These are phyloP conservation scores for Bruguiera hainesii DNA, from an alignment of 441 rosid genomes.

Conservation along the genomic window DNA sequence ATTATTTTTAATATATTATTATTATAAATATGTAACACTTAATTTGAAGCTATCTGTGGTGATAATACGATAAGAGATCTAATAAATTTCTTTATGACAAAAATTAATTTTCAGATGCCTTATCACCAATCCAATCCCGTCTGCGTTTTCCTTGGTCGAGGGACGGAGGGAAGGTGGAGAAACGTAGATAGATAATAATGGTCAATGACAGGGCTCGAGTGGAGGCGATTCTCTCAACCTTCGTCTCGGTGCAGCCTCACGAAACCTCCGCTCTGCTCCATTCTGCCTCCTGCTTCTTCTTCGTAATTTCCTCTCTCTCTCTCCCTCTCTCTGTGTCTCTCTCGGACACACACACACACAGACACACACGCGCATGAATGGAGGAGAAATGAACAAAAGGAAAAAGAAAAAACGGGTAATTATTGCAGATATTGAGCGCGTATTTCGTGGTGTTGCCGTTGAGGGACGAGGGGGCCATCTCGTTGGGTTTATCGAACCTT, in stretches of 20 bases:
- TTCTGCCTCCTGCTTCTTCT: conserved; percentile 84
- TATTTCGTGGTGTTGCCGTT: conserved; percentile 84
- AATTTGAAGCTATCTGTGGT: too few relatives aligned
- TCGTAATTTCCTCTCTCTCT: conserved; percentile 35
- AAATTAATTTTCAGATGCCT: too few relatives aligned
- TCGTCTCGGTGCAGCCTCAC: conserved; percentile 74
- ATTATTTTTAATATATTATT: too few relatives aligned
- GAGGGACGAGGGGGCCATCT: conserved; percentile 88
- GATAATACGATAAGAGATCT: too few relatives aligned
- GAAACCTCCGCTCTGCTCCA: conserved; percentile 69
- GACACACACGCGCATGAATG: neutral
- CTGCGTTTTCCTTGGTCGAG: too few relatives aligned
- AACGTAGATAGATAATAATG: too few relatives aligned
- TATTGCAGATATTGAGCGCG: conserved; percentile 66
- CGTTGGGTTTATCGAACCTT: conserved; percentile 71
- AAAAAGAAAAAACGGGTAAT: too few relatives aligned
- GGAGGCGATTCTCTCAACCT: conserved; percentile 46
- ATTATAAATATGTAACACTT: too few relatives aligned
- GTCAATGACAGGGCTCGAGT: conserved; percentile 30
- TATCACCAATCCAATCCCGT: too few relatives aligned
- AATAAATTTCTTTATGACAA: too few relatives aligned
- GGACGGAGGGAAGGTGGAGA: too few relatives aligned
- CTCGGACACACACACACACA: neutral
- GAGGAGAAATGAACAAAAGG: neutral
- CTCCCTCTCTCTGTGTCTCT: neutral